A percentile compares a stretch with the other conserved stretches of the same genome.
These are phyloP conservation scores for Naganishia friedmannii DNA, from an alignment of 768 basidiomycete species.

Conservation along the genomic window DNA sequence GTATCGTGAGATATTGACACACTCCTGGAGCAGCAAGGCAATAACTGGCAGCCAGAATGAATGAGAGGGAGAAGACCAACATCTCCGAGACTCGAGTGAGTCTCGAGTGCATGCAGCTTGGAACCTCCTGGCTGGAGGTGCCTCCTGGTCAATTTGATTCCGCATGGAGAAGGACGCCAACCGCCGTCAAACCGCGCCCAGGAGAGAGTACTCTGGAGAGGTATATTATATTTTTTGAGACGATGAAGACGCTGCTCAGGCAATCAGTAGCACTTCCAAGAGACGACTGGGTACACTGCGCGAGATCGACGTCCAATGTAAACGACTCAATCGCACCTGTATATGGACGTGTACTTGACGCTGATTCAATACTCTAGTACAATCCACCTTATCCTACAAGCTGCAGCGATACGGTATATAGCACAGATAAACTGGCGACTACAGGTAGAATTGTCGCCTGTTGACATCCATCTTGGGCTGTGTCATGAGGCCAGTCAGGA, in stretches of 20 bases:
- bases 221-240: no score
- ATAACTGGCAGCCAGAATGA: background rate
- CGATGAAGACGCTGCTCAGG: no score
- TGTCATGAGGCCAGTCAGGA: background rate
- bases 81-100: background rate
- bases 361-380: no score
- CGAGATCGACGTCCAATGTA: background rate
- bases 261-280: no score
- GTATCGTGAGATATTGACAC: no score
- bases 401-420: no score
- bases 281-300: background rate
- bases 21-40: background rate
- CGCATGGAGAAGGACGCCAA: background rate
- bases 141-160: background rate
- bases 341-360: no score
- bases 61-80: background rate
- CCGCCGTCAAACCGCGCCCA: no score
- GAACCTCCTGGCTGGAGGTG: background rate
- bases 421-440: background rate
- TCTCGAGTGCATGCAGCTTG: background rate
- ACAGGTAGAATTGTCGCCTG: slow-evolving; percentile 86
- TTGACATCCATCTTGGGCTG: slow-evolving; percentile 93
- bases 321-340: no score
- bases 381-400: no score
- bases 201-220: no score